These are phyloP conservation scores for Phylloporus sp. DNA, from an alignment of 768 basidiomycete genomes.

Conservation along the genomic window DNA sequence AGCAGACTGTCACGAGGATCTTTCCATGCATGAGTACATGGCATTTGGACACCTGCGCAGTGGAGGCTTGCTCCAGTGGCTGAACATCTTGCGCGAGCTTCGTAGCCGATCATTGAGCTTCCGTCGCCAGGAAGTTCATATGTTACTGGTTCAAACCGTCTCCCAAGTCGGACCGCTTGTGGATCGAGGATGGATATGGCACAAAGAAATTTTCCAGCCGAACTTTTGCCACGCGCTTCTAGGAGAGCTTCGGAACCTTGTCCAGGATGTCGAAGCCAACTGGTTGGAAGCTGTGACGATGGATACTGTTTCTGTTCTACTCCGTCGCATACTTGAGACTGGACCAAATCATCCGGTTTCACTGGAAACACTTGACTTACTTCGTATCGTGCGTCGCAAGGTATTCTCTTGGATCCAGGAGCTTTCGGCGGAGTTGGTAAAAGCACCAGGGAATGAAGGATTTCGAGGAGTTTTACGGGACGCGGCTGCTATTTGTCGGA, in stretches of 20 bases:
- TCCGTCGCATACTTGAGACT: constrained; percentile 34
- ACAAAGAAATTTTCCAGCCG: constrained; percentile 30
- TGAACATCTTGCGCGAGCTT: constrained; percentile 46
- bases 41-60: constrained; percentile 43
- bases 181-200: constrained; percentile 32
- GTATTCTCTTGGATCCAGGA: constrained; percentile 36
- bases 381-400: constrained; percentile 30
- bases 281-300: constrained; percentile 37
- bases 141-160: constrained; percentile 39
- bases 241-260: constrained; percentile 30
- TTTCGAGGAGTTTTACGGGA: constrained; percentile 12
- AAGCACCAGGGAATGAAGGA: neutral
- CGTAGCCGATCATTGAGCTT: constrained; percentile 36
- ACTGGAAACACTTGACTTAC: constrained; percentile 18
- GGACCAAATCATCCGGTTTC: constrained; percentile 10
- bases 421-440: constrained; percentile 19
- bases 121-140: constrained; percentile 36
- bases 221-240: constrained; percentile 35
- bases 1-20: constrained; percentile 34
- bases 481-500: constrained; percentile 16
- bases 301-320: constrained; percentile 31
- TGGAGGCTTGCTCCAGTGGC: constrained; percentile 45
- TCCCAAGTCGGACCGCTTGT: constrained; percentile 38
- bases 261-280: constrained; percentile 36
- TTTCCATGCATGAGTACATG: constrained; percentile 44